Evolutionary conservation across 495 filamentous ascomycete genomes (phyloP), one percentile per base, ranked within the genome.

Genomic region (Aspergillus campestris): DNA sequence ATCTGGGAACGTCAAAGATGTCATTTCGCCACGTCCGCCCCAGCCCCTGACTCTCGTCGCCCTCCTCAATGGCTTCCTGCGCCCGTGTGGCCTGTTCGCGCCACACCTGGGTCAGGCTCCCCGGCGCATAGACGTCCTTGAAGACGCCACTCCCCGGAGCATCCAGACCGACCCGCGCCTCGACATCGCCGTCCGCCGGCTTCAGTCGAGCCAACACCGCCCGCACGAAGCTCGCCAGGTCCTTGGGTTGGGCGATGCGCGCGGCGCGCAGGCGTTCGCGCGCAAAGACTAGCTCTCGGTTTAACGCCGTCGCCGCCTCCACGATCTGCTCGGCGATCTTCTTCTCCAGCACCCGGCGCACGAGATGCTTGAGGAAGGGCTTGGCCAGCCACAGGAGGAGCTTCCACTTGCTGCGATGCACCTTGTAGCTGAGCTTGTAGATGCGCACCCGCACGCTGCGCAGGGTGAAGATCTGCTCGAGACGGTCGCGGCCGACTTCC

Each of bases 81-180:
- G 87, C 89, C 47, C 73, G 66, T 29, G 64, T 64, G 0, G 81
- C 87, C 59, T 94, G 83, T 34, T 89, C 86, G 45, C 89, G 75
- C 87, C 88, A 95, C 15, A 90, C 58, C 68, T 87, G 88, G 31
- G 91, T 83, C 8, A 95, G 63, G 61, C 87, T 94, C 0, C 87
- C 89, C 0, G 91, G 91, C 6, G 91, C 80, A 70, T 94, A 94
- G 5, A 87, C 71, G 2, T 84, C 88, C 52, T 80, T 78, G 64
- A 95, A 97, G 6, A 91, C 73, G 8, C 84, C 86, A 24, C 60
- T 60, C 8, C 79, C 73, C 0, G 81, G 79, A 35, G 77, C 68
- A 12, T 71, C 70, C 7, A 94, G 62, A 0, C 86, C 87, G 18
- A 94, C 64, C 0, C 80, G 66, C 3, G 79, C 66, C 44, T 92